Evolutionary conservation across 2,329 filamentous ascomycete species (phyloP).

Genomic region (Exserohilum turcica): DNA sequence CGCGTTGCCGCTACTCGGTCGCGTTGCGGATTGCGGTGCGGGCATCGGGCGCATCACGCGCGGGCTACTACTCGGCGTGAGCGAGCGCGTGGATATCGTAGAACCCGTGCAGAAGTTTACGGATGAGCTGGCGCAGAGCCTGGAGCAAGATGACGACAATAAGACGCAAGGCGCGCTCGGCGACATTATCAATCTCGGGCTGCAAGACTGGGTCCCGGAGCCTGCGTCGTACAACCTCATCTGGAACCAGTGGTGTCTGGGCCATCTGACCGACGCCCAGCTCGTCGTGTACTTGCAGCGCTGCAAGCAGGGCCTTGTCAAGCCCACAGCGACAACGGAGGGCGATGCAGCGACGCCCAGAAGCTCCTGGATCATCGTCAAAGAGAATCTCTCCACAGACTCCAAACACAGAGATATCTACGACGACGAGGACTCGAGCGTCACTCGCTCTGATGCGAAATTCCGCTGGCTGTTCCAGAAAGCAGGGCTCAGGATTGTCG

Average conservation of each 20-base stretch:
- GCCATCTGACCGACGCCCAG: conserved; percentile 77
- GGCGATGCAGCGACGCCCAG: conserved; percentile 50
- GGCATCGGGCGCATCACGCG: conserved; percentile 84
- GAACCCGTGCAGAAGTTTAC: conserved; percentile 88
- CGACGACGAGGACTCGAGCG: conserved; percentile 75
- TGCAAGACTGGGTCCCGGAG: conserved; percentile 70
- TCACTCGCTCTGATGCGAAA: conserved; percentile 76
- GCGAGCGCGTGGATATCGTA: conserved; percentile 77
- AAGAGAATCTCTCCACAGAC: conserved; percentile 75
- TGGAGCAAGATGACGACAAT: conserved; percentile 27
- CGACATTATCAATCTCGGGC: conserved; percentile 70
- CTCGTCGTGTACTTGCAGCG: conserved; percentile 69
- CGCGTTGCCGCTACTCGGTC: conserved; percentile 38
- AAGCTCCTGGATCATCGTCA: conserved; percentile 69
- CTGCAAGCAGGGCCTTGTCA: conserved; percentile 61
- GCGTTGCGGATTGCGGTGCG: conserved; percentile 65
- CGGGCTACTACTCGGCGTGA: conserved; percentile 72
- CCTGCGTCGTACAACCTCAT: conserved; percentile 72
- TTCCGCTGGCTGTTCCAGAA: conserved; percentile 71
- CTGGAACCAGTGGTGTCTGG: conserved; percentile 90
- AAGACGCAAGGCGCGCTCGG: conserved; percentile 58
- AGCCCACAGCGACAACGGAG: conserved; percentile 30
- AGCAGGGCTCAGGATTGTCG: conserved; percentile 66
- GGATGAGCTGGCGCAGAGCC: conserved; percentile 54
- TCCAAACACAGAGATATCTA: conserved; percentile 66